phyloP scores from a whole-genome alignment of 176 grass and related monocot species.

The Oryza brachyantha region DNA sequence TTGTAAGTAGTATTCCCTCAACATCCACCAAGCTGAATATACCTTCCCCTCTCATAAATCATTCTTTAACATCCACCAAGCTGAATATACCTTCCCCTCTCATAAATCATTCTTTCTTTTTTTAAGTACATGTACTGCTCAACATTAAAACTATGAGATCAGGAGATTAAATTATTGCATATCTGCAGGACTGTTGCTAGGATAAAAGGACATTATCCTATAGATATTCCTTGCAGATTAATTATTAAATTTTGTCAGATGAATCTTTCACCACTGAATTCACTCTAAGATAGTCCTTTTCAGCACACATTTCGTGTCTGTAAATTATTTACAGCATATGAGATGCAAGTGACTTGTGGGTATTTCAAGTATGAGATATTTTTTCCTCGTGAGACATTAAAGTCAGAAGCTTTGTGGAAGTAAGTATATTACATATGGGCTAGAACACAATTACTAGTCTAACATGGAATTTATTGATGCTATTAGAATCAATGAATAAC shows the following conservation, averaged over 20 bases:
- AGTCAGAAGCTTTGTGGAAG: too few relatives aligned
- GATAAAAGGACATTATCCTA: constrained; percentile 11
- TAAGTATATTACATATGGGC: too few relatives aligned
- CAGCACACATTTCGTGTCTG: background rate
- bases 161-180: constrained; percentile 2
- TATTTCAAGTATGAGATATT: background rate
- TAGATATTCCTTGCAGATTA: constrained; percentile 5
- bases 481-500: too few relatives aligned
- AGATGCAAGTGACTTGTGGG: background rate
- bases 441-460: too few relatives aligned
- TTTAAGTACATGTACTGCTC: background rate
- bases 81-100: constrained; percentile 1
- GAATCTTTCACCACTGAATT: background rate
- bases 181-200: background rate
- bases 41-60: background rate
- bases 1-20: constrained; percentile 9
- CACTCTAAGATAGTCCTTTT: background rate
- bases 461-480: too few relatives aligned
- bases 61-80: background rate
- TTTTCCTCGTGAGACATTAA: too few relatives aligned
- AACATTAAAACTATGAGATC: background rate
- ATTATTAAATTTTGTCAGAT: background rate
- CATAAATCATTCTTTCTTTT: background rate
- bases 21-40: constrained; percentile 1
- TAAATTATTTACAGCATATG: background rate